Base-by-base conservation (phyloP, 2,329 filamentous ascomycete species). In the Sphaerulina vaccinii region DNA sequence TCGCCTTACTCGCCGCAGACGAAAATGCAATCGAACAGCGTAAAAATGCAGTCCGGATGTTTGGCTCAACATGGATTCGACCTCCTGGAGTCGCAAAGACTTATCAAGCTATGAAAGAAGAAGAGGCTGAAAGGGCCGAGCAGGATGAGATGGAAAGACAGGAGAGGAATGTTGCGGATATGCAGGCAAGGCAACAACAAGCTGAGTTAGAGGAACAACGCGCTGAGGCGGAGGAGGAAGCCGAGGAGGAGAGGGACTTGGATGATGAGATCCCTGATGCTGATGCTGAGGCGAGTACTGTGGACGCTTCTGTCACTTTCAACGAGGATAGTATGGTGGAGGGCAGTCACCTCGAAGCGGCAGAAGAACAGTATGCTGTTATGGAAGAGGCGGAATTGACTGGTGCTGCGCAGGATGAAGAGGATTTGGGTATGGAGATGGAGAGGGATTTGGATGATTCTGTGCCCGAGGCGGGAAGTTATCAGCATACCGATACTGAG, bases 31-130 rank as follows among this genome's bases (percentile, higher is more conserved):
- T 95, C 58, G 81, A 85, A 49, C 80, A 86, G 7, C 88, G 92
- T 40, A 90, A 91, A 65, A 74, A 82, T 41, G 90, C 92, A 60
- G 86, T 97, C 23, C 82, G 87, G 41, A 88, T 90, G 64, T 96
- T 95, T 67, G 93, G 93, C 54, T 87, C 85, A 59, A 82, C 81
- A 38, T 99, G 93, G 93, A 85, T 99, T 50, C 88, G 87, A 52
- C 93, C 93, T 0, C 90, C 90, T 0, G 93, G 92, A 6, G 80
- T 96, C 49, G 70, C 83, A 51, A 99, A 97, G 77, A 96, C 92
- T 1, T 82, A 96, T 54, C 86, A 95, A 67, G 90, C 95, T 57
- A 82, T 90, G 73, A 85, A 87, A 36, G 93, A 99, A 71, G 93
- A 99, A 74, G 84, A 86, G 60, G 82, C 87, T 9, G 93, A 99